These are phyloP conservation scores for Bryum argenteum DNA, from an alignment of 225 moss, liverwort and hornwort genomes.

Conservation along the genomic window DNA sequence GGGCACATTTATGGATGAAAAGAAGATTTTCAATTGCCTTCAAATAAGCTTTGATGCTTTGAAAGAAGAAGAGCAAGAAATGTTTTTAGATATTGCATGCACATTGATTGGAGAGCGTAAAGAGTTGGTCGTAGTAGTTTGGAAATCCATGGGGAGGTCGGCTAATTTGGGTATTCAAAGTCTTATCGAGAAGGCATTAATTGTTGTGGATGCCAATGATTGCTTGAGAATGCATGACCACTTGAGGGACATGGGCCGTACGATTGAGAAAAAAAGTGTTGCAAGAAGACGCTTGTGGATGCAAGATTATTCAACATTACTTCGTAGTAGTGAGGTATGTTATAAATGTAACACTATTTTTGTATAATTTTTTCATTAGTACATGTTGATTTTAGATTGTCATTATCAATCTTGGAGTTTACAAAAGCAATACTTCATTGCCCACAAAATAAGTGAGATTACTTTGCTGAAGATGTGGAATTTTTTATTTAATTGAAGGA, in stretches of 20 bases:
- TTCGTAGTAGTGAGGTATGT: not conserved
- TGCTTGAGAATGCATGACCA: not conserved
- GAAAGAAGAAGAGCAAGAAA: not conserved
- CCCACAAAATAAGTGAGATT: too few relatives aligned
- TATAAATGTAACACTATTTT: not conserved
- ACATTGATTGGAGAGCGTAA: not conserved
- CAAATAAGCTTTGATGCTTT: not conserved
- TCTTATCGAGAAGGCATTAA: not conserved
- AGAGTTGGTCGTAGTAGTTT: not conserved
- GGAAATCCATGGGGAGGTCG: not conserved
- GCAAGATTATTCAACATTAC: fast-evolving
- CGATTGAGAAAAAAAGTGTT: fast-evolving
- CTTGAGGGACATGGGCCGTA: not conserved
- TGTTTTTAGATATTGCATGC: not conserved
- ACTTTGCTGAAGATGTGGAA: too few relatives aligned
- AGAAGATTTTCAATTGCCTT: not conserved
- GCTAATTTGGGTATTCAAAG: fast-evolving
- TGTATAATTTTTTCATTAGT: not conserved
- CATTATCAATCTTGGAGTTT: too few relatives aligned
- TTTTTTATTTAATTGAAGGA: too few relatives aligned
- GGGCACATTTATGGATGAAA: not conserved
- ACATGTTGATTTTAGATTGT: too few relatives aligned
- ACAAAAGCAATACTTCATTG: too few relatives aligned
- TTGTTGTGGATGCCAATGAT: not conserved
- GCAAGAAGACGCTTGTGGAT: not conserved